These are phyloP conservation scores for Lepiota brunneoincarnata DNA, from an alignment of 768 basidiomycete genomes.

Conservation along the genomic window DNA sequence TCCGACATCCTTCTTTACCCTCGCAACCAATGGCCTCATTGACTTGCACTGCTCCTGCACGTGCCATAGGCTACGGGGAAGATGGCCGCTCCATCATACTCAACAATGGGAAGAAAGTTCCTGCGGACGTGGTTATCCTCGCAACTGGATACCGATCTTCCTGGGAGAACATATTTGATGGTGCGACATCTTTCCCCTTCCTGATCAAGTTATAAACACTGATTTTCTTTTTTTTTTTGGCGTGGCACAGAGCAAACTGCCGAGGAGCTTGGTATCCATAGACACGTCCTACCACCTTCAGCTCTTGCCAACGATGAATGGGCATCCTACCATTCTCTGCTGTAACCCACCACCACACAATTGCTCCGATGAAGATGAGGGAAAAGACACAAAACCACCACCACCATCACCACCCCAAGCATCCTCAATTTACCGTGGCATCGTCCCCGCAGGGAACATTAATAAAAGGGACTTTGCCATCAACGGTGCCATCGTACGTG, in stretches of 20 bases:
- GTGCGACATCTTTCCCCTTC: conserved; percentile 8
- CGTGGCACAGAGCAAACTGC: conserved; percentile 38
- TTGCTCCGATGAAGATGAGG: too few species aligned
- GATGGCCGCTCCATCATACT: conserved; percentile 39
- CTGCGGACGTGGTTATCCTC: conserved; percentile 48
- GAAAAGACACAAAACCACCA: too few species aligned
- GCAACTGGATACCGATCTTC: conserved; percentile 62
- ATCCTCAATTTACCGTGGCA: conserved; percentile 51
- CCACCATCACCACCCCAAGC: not conserved
- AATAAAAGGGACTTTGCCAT: conserved; percentile 56
- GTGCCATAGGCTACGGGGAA: conserved; percentile 33
- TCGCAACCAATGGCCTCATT: conserved; percentile 49
- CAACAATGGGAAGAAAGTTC: conserved; percentile 35
- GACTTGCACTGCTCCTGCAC: conserved; percentile 41
- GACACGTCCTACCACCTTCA: conserved; percentile 26
- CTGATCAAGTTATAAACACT: not conserved
- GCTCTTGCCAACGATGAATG: not conserved
- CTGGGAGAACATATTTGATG: conserved; percentile 41
- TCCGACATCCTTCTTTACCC: conserved; percentile 45
- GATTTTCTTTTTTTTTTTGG: not conserved
- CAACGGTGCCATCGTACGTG: conserved; percentile 59
- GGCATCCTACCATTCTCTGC: not conserved
- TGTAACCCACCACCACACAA: not conserved
- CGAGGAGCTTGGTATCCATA: conserved; percentile 46
- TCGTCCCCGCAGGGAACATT: conserved; percentile 62